phyloP scores from a whole-genome alignment of 2,329 filamentous ascomycete species.

The Aspergillus ibericus region DNA sequence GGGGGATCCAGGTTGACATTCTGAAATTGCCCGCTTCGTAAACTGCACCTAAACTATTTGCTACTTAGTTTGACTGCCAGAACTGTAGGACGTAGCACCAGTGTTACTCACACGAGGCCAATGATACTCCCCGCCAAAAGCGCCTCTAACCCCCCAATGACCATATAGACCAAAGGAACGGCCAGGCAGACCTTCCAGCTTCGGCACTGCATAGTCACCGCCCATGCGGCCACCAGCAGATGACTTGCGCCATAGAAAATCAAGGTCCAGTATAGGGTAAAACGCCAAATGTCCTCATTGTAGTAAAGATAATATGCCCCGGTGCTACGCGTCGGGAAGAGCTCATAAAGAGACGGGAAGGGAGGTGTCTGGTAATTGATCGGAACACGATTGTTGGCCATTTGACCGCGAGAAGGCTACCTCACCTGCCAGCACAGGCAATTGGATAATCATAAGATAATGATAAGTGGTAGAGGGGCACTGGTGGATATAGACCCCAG shows the following conservation, averaged over 20 bases:
- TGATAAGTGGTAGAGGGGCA: conserved; percentile 10
- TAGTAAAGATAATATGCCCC: conserved; percentile 69
- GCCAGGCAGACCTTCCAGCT: conserved; percentile 61
- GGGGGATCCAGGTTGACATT: conserved; percentile 94
- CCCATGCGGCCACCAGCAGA: conserved; percentile 68
- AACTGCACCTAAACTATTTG: conserved; percentile 69
- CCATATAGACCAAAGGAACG: conserved; percentile 67
- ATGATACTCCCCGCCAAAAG: conserved; percentile 78
- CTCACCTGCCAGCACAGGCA: conserved; percentile 10
- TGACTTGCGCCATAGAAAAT: conserved; percentile 77
- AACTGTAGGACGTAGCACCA: conserved; percentile 3
- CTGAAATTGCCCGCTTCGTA: conserved; percentile 80
- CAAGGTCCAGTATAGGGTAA: conserved; percentile 83
- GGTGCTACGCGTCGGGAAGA: conserved; percentile 57
- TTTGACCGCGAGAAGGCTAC: conserved; percentile 8
- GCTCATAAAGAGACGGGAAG: conserved; percentile 83
- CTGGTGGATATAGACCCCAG: background rate
- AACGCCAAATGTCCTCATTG: conserved; percentile 77
- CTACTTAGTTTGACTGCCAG: conserved; percentile 8
- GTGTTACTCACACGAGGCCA: conserved; percentile 67
- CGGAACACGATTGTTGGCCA: conserved; percentile 48
- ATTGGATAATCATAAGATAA: background rate
- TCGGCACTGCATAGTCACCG: conserved; percentile 66
- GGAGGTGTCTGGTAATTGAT: conserved; percentile 65
- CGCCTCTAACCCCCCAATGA: conserved; percentile 74